A percentile compares a stretch with the other conserved stretches of the same genome.
Conservation (phyloP, 768 basidiomycete genomes). For the Kwoniella pini region DNA sequence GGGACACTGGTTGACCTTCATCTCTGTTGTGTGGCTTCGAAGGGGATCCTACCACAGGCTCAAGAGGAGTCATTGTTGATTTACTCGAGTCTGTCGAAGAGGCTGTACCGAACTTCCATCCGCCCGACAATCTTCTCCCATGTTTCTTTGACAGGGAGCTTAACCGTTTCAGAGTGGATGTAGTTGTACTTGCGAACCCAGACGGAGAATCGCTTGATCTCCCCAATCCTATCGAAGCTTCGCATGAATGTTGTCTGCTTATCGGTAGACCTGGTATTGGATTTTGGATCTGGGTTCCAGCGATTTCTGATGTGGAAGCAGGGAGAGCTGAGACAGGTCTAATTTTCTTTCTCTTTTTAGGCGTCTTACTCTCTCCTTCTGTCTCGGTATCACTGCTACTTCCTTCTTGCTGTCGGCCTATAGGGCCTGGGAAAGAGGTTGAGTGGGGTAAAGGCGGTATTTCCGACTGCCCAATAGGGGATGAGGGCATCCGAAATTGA, state of each 20-base stretch:
- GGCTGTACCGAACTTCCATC: conserved; percentile 41
- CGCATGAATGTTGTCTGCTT: not conserved
- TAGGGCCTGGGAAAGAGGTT: conserved; percentile 27
- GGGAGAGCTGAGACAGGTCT: conserved; percentile 38
- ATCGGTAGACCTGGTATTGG: conserved; percentile 9
- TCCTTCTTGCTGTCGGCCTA: not conserved
- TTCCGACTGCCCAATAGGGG: not conserved
- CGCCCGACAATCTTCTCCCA: conserved; percentile 49
- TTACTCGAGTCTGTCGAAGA: conserved; percentile 10
- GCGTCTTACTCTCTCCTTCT: conserved; percentile 27
- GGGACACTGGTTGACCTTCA: conserved; percentile 1
- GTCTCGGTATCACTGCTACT: conserved; percentile 34
- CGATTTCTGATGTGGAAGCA: conserved; percentile 14
- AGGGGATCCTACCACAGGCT: conserved; percentile 40
- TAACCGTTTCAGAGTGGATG: conserved; percentile 36
- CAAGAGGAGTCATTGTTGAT: conserved; percentile 16
- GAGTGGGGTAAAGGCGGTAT: conserved; percentile 40
- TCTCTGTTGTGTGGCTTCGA: conserved; percentile 20
- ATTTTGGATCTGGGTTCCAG: not conserved
- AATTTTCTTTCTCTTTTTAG: conserved; percentile 29
- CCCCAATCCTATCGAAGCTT: not conserved
- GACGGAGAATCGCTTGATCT: not conserved
- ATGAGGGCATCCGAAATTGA: not conserved
- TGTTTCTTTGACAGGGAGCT: conserved; percentile 47
- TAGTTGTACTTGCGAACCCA: conserved; percentile 7